Base-by-base conservation (phyloP, 192 early-diverging fungal genomes). In the Linnemannia hyalina region DNA sequence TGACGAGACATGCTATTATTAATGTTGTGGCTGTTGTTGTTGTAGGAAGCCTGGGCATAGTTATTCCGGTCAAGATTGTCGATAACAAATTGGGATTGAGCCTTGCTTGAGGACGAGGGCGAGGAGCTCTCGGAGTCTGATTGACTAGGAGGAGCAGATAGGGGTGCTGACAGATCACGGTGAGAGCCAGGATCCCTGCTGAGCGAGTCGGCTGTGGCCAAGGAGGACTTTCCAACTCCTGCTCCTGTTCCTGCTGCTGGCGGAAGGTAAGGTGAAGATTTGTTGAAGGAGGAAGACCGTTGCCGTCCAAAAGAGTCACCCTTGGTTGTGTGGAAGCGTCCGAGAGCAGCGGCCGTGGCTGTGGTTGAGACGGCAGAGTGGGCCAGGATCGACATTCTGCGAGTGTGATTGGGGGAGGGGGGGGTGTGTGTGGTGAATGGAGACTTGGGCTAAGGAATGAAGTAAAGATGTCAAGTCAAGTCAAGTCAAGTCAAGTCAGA, bases 11-110 rank as follows among this genome's bases (percentile, higher is more conserved):
- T 73, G 44, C 46, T 32, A 46, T 46, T 72, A 46, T 11, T 72
- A 49, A 11, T 65, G n/a, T 26, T 60, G 55, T n/a, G 0, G 52
- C 22, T 60, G 75, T 40, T 76, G 69, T 29, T 70, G 65, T 23
- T 55, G 35, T 15, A 47, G 72, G 72, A 73, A 20, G 49, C 18
- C 22, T 69, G 69, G 65, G 70, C 82, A 85, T 80, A 74, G 79
- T 85, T 85, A 60, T 77, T 85, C 83, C 83, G 83, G 72, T 80
- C 80, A 44, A 68, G 60, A 38, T 71, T 44, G 10, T 82, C 54
- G 72, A 9, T 46, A 6, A 3, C 52, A 38, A 41, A 44, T 57
- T 79, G 77, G 2, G n/a, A 32, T 7, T 81, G 80, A 80, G 78
- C 78, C 78, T 73, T 81, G 77, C 46, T 38, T 26, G 35, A 15